phyloP scores from a whole-genome alignment of 768 basidiomycete species.

The Psilocybe cubensis region DNA sequence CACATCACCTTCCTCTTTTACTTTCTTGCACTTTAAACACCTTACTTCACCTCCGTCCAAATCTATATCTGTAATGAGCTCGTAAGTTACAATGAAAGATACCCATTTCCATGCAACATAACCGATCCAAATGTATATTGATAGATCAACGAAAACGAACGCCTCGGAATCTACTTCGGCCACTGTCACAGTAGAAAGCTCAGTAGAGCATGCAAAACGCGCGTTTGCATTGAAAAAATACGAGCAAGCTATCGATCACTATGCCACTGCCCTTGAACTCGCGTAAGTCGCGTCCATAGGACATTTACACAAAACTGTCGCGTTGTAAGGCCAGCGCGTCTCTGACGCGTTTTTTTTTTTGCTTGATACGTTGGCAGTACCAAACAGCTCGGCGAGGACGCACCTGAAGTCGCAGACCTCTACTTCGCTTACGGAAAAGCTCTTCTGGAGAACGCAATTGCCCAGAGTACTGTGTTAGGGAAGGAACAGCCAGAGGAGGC shows the following conservation, averaged over 20 bases:
- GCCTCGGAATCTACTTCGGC: constrained; percentile 9
- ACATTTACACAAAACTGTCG: constrained; percentile 4
- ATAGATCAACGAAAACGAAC: constrained; percentile 16
- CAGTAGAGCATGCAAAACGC: constrained; percentile 82
- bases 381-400: constrained; percentile 74
- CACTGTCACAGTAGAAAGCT: constrained; percentile 49
- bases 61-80: constrained; percentile 23
- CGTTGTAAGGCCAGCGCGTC: constrained; percentile 7
- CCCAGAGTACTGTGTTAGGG: constrained; percentile 85
- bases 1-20: constrained; percentile 16
- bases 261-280: constrained; percentile 82
- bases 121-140: neutral
- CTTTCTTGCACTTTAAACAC: constrained; percentile 9
- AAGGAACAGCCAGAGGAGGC: constrained; percentile 75
- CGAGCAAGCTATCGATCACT: constrained; percentile 83
- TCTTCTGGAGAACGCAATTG: constrained; percentile 88
- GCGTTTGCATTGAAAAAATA: constrained; percentile 88
- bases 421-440: constrained; percentile 94
- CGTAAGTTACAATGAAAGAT: constrained; percentile 23
- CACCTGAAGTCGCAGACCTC: constrained; percentile 83
- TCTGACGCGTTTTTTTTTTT: constrained; percentile 21
- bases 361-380: constrained; percentile 51
- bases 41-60: constrained; percentile 5
- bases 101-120: neutral
- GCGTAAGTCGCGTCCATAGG: constrained; percentile 59